phyloP scores from a whole-genome alignment of 306 rosid species.

The Abrus precatorius region DNA sequence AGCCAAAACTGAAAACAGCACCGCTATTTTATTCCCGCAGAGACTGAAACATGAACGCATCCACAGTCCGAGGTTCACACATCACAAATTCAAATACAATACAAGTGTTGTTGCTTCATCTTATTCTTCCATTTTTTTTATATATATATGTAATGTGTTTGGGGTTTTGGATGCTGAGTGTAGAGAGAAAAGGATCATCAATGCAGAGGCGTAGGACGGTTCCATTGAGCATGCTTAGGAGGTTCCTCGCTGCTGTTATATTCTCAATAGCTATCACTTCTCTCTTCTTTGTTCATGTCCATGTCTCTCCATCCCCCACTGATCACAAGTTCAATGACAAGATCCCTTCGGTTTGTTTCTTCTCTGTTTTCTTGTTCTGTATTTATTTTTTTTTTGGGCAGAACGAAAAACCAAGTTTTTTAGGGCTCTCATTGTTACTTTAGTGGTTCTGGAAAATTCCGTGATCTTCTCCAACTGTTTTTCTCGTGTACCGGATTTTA shows the following conservation, averaged over 20 bases:
- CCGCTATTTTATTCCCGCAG: background rate
- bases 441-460: conserved; percentile 19
- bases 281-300: conserved; percentile 70
- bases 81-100: background rate
- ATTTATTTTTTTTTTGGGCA: background rate
- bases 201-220: conserved; percentile 75
- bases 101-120: background rate
- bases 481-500: background rate
- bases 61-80: background rate
- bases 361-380: background rate
- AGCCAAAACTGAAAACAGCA: conserved; percentile 39
- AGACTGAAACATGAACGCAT: background rate
- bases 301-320: conserved; percentile 66
- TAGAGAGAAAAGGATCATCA: conserved; percentile 37
- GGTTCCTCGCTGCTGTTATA: conserved; percentile 69
- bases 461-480: conserved; percentile 18
- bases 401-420: background rate
- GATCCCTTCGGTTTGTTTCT: conserved; percentile 66
- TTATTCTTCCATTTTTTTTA: background rate
- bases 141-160: background rate
- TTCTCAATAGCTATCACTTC: conserved; percentile 63
- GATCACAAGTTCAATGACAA: conserved; percentile 69
- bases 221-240: conserved; percentile 62
- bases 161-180: background rate
- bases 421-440: conserved; percentile 28